Base-by-base conservation (phyloP, 2,329 filamentous ascomycete genomes). In the Exophiala phaeomuriformis region DNA sequence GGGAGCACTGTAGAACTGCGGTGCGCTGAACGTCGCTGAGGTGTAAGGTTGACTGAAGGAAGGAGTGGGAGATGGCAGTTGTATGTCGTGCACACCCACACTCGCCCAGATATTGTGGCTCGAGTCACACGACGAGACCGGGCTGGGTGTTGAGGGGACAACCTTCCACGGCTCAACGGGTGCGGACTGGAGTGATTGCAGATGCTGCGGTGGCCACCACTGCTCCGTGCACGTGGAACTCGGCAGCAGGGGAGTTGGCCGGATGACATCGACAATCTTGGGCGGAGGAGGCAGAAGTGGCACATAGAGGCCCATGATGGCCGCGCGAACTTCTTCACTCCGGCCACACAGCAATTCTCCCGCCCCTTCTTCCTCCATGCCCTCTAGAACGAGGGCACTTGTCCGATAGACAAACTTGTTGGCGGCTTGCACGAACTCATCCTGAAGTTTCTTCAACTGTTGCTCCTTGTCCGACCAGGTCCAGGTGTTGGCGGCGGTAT, bases 331-430 rank as follows among this genome's bases (percentile, higher is more conserved):
- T 64, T 96, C 90, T 63, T 95, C 90, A 67, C 88, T 90, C 74
- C 88, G 88, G 62, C 90, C 90, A 67, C 86, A 86, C 57, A 97
- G 82, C 62, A 98, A 79, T 75, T 98, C 93, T 59, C 93, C 93
- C 45, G 87, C 88, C 58, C 93, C 93, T 66, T 96, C 91, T 74
- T 97, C 93, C 76, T 98, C 93, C 61, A 97, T 79, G 53, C 93
- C 93, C 74, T 98, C 93, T 50, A 98, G 80, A 43, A 90, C 93
- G 57, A 85, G 84, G 61, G 88, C 90, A 65, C 88, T 83, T 10
- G 91, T 90, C 67, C 90, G 85, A 75, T 87, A 98, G 67, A 98
- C 91, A 67, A 94, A 98, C 73, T 86, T 91, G 82, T 98, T 98
- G 75, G 91, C 85, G 61, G 90, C 88, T 75, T 97, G 91, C 61